Conservation (phyloP, 2,329 filamentous ascomycete species). For the Aspergillus pseudonomiae region DNA sequence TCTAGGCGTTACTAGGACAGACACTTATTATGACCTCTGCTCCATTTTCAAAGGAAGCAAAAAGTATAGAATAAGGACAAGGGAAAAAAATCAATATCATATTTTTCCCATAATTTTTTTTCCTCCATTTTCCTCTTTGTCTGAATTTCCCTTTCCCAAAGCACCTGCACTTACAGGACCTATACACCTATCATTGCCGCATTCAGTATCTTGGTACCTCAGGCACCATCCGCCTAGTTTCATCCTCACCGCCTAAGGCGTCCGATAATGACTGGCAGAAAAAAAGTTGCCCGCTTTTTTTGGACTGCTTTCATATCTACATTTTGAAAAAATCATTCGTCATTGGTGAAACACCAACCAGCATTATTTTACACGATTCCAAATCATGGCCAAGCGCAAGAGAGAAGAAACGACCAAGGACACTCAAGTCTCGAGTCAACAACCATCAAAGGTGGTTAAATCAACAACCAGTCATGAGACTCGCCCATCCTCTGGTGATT, state of each 20-base stretch:
- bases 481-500: conserved; percentile 27
- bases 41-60: neutral
- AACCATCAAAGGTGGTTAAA: conserved; percentile 40
- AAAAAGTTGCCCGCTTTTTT: conserved; percentile 27
- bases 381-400: conserved; percentile 50
- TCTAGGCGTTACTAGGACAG: neutral
- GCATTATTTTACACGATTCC: neutral
- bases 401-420: conserved; percentile 39
- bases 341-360: neutral
- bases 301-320: conserved; percentile 2
- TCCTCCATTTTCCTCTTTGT: neutral
- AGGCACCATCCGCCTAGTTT: conserved; percentile 13
- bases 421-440: conserved; percentile 22
- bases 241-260: conserved; percentile 16
- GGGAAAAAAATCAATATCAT: neutral
- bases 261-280: conserved; percentile 26
- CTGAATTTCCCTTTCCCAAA: neutral
- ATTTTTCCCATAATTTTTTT: neutral
- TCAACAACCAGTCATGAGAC: conserved; percentile 24
- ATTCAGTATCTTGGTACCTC: conserved; percentile 14
- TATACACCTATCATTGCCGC: conserved; percentile 2
- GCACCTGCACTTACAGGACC: neutral
- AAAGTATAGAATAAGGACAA: neutral
- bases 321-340: neutral
- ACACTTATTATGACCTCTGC: neutral